These are phyloP conservation scores for Aspergillus sp. DNA, from an alignment of 2,329 filamentous ascomycete genomes.

Conservation along the genomic window DNA sequence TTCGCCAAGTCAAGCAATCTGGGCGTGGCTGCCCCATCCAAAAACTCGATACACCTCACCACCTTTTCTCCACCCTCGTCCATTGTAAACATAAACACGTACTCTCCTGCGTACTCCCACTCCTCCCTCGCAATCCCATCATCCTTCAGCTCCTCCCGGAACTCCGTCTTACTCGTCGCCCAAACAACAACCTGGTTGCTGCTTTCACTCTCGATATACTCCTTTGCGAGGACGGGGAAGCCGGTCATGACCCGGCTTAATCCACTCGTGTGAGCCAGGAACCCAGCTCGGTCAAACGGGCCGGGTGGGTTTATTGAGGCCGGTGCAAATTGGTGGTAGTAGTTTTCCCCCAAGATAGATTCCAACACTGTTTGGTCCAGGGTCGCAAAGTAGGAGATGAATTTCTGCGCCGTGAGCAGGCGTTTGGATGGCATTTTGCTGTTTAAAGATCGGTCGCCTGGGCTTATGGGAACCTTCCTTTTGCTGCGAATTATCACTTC, in stretches of 20 bases:
- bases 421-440: background rate
- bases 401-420: background rate
- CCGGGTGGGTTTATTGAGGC: background rate
- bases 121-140: background rate
- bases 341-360: background rate
- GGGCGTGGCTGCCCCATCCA: slow-evolving; percentile 1
- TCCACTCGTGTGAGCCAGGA: background rate
- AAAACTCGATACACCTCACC: background rate
- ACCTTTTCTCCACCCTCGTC: background rate
- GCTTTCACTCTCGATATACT: background rate
- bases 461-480: no score
- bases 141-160: slow-evolving; percentile 1
- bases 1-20: background rate
- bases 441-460: no score
- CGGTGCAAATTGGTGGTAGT: background rate
- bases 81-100: slow-evolving; percentile 5
- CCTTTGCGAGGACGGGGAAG: background rate
- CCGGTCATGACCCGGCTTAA: background rate
- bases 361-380: background rate
- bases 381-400: background rate
- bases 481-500: no score
- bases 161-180: background rate
- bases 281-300: background rate
- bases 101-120: background rate
- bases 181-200: background rate